These are phyloP conservation scores for Boletus eberwhitei DNA, from an alignment of 768 basidiomycete species.

Conservation along the genomic window DNA sequence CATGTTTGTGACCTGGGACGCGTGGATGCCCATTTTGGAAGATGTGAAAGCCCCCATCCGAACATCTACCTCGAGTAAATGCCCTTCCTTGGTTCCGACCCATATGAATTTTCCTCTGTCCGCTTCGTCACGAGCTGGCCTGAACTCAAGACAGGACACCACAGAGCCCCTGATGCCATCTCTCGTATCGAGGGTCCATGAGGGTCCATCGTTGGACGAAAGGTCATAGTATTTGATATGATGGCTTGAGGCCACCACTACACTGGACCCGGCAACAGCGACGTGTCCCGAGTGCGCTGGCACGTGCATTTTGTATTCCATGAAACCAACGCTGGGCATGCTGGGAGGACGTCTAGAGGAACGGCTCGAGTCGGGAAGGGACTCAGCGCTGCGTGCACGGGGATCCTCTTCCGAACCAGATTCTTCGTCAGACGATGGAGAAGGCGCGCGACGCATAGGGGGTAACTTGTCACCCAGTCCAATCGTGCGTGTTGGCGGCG, in stretches of 20 bases:
- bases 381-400: constrained; percentile 42
- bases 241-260: constrained; percentile 56
- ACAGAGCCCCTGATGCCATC: constrained; percentile 65
- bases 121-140: constrained; percentile 42
- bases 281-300: constrained; percentile 52
- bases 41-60: constrained; percentile 54
- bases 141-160: constrained; percentile 77
- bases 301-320: constrained; percentile 51
- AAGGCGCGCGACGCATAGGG: constrained; percentile 46
- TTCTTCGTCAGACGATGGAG: constrained; percentile 49
- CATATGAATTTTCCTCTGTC: constrained; percentile 68
- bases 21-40: constrained; percentile 59
- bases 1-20: constrained; percentile 65
- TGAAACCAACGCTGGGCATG: constrained; percentile 30
- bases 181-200: constrained; percentile 56
- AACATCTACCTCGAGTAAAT: constrained; percentile 79
- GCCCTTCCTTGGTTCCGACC: constrained; percentile 90
- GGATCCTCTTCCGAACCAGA: constrained; percentile 61
- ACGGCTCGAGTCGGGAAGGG: constrained; percentile 64
- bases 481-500: constrained; percentile 75
- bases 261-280: constrained; percentile 52
- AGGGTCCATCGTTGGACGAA: constrained; percentile 41
- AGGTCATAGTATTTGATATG: constrained; percentile 66
- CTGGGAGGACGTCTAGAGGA: constrained; percentile 56
- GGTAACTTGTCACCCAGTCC: constrained; percentile 69